Evolutionary conservation across 2,329 filamentous ascomycete species (phyloP), one percentile per base, ranked within the genome.

Genomic region (Fusarium pseudonygamai): DNA sequence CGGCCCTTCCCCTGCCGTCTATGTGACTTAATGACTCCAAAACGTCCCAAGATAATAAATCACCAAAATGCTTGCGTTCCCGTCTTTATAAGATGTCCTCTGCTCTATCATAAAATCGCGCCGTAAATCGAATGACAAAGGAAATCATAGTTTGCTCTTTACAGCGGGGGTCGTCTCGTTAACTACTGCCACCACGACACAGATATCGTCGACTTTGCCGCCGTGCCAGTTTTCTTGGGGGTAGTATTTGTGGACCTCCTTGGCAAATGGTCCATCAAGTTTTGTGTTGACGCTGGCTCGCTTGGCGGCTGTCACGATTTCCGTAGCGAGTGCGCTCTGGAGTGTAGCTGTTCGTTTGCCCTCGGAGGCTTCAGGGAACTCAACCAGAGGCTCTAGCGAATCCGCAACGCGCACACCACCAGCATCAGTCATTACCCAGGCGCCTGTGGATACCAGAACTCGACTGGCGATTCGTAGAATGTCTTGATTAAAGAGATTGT

Each of bases 151-250:
- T 72, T 83, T 83, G 78, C 80, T 82, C 67, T 76, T 80, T 34
- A 70, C 49, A 34, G 58, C 69, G 7, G 69, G 60, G 24, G 65
- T 53, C 24, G 91, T 89, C 75, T 95, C 92, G 14, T 93, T 90
- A 3, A 93, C 94, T 36, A 97, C 85, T 37, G 92, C 90, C 20
- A 95, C 91, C 57, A 99, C 86, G 9, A 94, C 94, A 78, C 94
- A 96, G 67, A 99, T 98, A 82, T 99, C 96, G 80, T 99, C 96
- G 26, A 97, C 90, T 83, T 99, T 99, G 59, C 96, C 96, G 65
- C 96, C 96, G 66, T 91, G 91, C 90, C 94, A 99, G 66, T 91
- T 90, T 82, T 98, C 96, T 42, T 92, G 87, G 0, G 96, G 96
- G 76, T 93, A 97, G 79, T 93, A 91, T 79, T 92, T 93, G 80